Evolutionary conservation across 129 eudicot genomes (phyloP).

Genomic region (Lactuca sativa): DNA sequence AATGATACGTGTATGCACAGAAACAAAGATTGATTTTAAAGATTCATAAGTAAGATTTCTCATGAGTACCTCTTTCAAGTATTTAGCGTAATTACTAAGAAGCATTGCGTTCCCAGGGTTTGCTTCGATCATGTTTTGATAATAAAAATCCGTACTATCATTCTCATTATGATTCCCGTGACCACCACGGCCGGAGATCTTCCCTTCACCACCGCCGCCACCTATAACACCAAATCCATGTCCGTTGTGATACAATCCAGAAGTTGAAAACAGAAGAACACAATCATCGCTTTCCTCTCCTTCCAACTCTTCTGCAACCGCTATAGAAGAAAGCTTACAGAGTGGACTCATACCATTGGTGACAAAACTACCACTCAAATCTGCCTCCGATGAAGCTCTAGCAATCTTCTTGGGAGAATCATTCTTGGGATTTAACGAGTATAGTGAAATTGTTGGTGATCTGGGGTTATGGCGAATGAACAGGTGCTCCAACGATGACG

Average conservation of each 20-base stretch:
- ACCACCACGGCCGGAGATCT: constrained; percentile 31
- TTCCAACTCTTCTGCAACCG: constrained; percentile 31
- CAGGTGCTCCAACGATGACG: constrained; percentile 25
- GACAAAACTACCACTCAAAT: constrained; percentile 13
- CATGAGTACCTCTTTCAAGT: constrained; percentile 62
- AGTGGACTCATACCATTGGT: not conserved
- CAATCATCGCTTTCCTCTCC: constrained; percentile 29
- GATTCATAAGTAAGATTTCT: not conserved
- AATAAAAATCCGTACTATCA: constrained; percentile 40
- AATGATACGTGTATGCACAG: too few species aligned
- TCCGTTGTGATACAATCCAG: constrained; percentile 29
- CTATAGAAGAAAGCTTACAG: constrained; percentile 16
- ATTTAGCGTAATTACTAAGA: constrained; percentile 61
- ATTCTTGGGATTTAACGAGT: not conserved
- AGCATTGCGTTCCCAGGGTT: constrained; percentile 61
- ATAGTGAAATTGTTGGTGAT: constrained; percentile 15
- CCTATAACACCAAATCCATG: constrained; percentile 24
- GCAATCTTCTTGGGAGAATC: constrained; percentile 28
- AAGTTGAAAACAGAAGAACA: constrained; percentile 28
- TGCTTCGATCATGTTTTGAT: constrained; percentile 58
- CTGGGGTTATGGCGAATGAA: constrained; percentile 17
- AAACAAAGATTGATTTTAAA: not conserved
- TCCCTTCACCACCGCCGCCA: constrained; percentile 36
- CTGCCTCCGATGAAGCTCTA: constrained; percentile 38
- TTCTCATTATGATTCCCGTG: constrained; percentile 35